phyloP scores from a whole-genome alignment of 2,329 filamentous ascomycete genomes.

The Amauroascus niger region DNA sequence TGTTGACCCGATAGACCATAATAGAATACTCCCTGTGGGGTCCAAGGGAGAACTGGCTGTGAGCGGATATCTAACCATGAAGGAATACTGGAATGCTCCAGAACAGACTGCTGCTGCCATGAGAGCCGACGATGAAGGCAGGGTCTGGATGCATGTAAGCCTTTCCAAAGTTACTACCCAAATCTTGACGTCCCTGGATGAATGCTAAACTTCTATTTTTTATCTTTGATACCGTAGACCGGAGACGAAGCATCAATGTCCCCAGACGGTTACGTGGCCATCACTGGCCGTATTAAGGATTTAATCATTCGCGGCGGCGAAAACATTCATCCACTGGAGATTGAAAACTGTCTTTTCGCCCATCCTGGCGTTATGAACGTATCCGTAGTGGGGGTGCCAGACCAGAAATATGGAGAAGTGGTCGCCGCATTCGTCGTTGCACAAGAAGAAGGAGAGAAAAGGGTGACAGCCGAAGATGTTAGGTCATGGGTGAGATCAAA shows the following conservation, averaged over 20 bases:
- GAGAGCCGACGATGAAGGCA: constrained; percentile 46
- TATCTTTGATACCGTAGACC: constrained; percentile 52
- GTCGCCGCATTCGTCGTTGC: constrained; percentile 74
- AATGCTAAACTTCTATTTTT: background rate
- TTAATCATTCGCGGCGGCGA: constrained; percentile 90
- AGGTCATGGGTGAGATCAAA: constrained; percentile 61
- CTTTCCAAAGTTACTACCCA: background rate
- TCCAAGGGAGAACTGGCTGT: constrained; percentile 72
- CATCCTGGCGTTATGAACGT: constrained; percentile 63
- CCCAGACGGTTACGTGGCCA: constrained; percentile 68
- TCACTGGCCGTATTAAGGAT: constrained; percentile 89
- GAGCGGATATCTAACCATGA: constrained; percentile 79
- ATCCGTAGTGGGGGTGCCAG: constrained; percentile 73
- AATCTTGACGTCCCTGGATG: background rate
- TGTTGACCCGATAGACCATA: constrained; percentile 57
- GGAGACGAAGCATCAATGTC: constrained; percentile 90
- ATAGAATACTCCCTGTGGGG: constrained; percentile 51
- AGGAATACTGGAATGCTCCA: constrained; percentile 75
- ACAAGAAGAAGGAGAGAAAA: constrained; percentile 33
- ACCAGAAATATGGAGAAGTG: constrained; percentile 73
- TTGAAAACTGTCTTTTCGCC: constrained; percentile 77
- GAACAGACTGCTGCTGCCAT: constrained; percentile 60
- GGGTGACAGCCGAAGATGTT: constrained; percentile 50
- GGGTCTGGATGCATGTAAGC: constrained; percentile 65
- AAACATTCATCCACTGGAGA: constrained; percentile 88